A percentile compares a stretch with the other conserved stretches of the same genome.
These are phyloP conservation scores for Logfia minima DNA, from an alignment of 129 eudicot species.

Conservation along the genomic window DNA sequence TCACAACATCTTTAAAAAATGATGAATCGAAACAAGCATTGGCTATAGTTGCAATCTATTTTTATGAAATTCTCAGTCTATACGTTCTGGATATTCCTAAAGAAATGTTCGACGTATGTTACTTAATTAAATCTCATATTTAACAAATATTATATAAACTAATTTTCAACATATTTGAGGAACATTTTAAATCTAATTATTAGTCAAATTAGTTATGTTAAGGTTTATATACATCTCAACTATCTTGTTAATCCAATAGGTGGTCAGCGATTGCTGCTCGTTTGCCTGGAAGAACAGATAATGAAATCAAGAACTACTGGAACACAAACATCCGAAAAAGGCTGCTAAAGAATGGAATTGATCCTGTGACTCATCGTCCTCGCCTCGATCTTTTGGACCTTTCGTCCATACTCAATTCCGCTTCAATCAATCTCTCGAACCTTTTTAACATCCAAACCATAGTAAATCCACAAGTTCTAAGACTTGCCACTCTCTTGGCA, in stretches of 20 bases:
- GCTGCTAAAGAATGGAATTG: constrained; percentile 57
- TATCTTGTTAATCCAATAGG: constrained; percentile 25
- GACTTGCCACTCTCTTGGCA: constrained; percentile 50
- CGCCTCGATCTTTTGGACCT: constrained; percentile 64
- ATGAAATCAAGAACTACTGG: constrained; percentile 75
- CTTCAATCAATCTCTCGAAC: constrained; percentile 52
- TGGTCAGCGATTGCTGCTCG: constrained; percentile 70
- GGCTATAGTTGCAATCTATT: background rate
- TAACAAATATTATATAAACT: background rate
- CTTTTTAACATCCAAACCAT: constrained; percentile 57
- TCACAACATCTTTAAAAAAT: background rate
- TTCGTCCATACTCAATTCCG: constrained; percentile 52
- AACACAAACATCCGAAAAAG: constrained; percentile 64
- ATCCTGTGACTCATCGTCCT: constrained; percentile 73
- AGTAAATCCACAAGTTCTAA: constrained; percentile 53
- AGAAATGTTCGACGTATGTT: background rate
- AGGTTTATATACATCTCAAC: background rate
- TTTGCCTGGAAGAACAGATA: constrained; percentile 69
- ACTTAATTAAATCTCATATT: background rate
- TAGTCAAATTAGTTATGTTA: background rate
- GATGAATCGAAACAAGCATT: background rate
- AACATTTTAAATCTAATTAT: background rate
- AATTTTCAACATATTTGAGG: background rate
- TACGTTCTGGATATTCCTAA: background rate
- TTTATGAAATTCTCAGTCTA: background rate